Percentiles rank a stretch among this genome's conserved stretches.
Evolutionary conservation across 495 filamentous ascomycete genomes (phyloP).

Genomic region (Alectoria sarmentosa): DNA sequence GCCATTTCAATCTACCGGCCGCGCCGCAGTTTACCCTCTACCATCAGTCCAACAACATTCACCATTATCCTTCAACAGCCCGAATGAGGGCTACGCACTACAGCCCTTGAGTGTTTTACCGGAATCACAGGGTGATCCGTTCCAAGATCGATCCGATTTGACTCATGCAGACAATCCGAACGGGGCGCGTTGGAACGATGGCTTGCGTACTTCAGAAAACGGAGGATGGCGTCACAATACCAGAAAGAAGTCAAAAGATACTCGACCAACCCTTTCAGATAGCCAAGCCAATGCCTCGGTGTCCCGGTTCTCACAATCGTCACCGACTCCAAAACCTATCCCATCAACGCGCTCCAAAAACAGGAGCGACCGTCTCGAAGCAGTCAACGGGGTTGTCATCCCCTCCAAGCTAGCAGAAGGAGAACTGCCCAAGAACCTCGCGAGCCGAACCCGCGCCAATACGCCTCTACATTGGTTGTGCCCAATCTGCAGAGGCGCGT

Average conservation of each 20-base stretch:
- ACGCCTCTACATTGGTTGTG: neutral
- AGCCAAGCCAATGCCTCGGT: neutral
- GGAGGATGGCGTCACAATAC: neutral
- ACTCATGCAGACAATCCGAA: neutral
- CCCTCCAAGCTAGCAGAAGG: neutral
- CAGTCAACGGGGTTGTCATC: neutral
- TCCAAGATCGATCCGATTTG: no score
- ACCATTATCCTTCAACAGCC: neutral
- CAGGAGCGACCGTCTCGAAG: neutral
- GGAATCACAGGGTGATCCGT: neutral
- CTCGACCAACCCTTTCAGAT: neutral
- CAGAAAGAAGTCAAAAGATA: neutral
- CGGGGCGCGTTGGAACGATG: neutral
- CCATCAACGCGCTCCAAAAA: neutral
- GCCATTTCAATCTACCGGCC: neutral
- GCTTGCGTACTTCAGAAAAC: neutral
- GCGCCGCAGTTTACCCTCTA: neutral
- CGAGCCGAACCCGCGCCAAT: neutral
- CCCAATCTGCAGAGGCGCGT: neutral
- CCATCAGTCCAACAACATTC: neutral
- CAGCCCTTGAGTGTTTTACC: neutral
- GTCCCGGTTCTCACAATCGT: neutral
- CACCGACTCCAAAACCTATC: neutral
- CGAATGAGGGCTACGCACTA: neutral
- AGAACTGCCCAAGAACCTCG: neutral